phyloP scores from a whole-genome alignment of 306 rosid genomes.

The Citrullus mucosospermus region DNA sequence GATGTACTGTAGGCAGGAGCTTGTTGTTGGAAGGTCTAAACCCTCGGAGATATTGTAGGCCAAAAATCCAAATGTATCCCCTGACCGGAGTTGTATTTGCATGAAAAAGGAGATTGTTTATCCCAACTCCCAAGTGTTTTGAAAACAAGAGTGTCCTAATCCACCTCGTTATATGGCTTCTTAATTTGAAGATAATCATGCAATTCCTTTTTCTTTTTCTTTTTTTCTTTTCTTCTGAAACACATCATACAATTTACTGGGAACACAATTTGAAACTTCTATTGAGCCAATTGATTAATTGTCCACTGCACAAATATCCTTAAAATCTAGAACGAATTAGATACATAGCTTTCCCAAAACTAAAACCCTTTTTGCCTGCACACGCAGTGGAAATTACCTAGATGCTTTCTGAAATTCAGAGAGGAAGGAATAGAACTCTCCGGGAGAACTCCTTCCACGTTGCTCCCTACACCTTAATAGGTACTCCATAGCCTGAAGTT shows the following conservation, averaged over 20 bases:
- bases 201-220: background rate
- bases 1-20: background rate
- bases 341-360: background rate
- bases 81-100: background rate
- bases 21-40: background rate
- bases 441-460: conserved; percentile 47
- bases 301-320: background rate
- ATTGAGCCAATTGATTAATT: background rate
- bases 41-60: background rate
- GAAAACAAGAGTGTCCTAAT: background rate
- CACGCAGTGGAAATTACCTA: conserved; percentile 30
- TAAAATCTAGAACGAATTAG: background rate
- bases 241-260: background rate
- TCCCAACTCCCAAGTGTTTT: background rate
- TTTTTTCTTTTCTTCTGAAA: background rate
- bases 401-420: conserved; percentile 79
- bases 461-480: conserved; percentile 52
- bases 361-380: background rate
- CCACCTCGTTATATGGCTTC: background rate
- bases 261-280: background rate
- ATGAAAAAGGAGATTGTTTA: background rate
- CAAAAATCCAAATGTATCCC: background rate
- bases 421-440: conserved; percentile 51
- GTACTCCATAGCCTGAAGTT: conserved; percentile 78
- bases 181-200: background rate